Conservation (phyloP, 2,329 filamentous ascomycete genomes). For the Epichloe glyceriae region DNA sequence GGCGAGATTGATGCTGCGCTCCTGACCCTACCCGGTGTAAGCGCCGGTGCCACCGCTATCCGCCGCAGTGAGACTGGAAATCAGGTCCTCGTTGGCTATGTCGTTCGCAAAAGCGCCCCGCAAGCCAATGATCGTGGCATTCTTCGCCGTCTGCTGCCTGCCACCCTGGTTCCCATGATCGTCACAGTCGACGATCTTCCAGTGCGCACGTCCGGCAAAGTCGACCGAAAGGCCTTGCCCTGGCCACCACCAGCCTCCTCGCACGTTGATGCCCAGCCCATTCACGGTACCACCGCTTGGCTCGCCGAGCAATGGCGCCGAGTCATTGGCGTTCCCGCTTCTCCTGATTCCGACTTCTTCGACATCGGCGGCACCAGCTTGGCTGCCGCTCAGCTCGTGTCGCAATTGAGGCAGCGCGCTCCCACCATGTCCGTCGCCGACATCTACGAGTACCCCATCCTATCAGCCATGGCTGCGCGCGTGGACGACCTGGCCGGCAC, state of each 20-base stretch:
- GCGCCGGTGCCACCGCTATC: slow-evolving; percentile 9
- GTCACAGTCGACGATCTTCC: slow-evolving; percentile 9
- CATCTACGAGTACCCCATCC: slow-evolving; percentile 10
- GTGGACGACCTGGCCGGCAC: slow-evolving; percentile 9
- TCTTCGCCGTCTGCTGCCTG: slow-evolving; percentile 7
- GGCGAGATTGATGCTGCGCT: slow-evolving; percentile 15
- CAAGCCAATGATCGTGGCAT: slow-evolving; percentile 1
- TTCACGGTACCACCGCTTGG: slow-evolving; percentile 9
- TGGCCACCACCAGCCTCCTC: slow-evolving; percentile 7
- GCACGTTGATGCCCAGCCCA: slow-evolving; percentile 2
- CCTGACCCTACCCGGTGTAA: slow-evolving; percentile 10
- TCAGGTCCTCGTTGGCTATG: slow-evolving; percentile 11
- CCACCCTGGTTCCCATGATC: slow-evolving; percentile 11
- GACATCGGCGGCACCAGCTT: slow-evolving; percentile 13
- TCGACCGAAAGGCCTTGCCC: slow-evolving; percentile 11
- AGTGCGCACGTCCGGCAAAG: slow-evolving; percentile 12
- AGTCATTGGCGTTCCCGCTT: slow-evolving; percentile 8
- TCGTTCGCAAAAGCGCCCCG: slow-evolving; percentile 5
- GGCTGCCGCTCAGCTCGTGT: slow-evolving; percentile 12
- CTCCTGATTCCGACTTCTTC: slow-evolving; percentile 9
- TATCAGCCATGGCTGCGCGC: slow-evolving; percentile 8
- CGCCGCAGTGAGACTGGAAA: slow-evolving; percentile 10
- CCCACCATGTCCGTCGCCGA: slow-evolving; percentile 12
- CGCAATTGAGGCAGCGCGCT: slow-evolving; percentile 9
- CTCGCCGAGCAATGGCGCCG: slow-evolving; percentile 11